Conservation (phyloP, 495 filamentous ascomycete species). For the Sabuloglossum arenarium region DNA sequence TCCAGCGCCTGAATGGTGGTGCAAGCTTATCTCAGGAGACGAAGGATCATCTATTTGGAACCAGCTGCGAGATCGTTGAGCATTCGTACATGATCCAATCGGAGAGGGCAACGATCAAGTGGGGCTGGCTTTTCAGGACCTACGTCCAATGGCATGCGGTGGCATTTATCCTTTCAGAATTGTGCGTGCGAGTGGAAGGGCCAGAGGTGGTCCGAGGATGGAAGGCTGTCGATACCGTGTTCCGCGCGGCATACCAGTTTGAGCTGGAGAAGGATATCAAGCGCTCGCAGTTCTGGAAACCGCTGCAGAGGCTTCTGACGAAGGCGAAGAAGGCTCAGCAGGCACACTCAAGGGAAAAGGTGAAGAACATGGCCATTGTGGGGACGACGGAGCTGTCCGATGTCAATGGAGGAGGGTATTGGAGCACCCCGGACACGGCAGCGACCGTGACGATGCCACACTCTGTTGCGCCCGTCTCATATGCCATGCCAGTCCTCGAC, state of each 20-base stretch:
- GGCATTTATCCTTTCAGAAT: constrained; percentile 54
- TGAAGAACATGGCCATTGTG: not conserved
- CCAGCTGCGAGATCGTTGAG: constrained; percentile 57
- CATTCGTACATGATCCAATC: constrained; percentile 41
- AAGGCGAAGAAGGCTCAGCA: constrained; percentile 24
- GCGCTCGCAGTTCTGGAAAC: constrained; percentile 50
- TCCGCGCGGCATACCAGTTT: constrained; percentile 26
- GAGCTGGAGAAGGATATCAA: constrained; percentile 26
- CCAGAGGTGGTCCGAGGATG: constrained; percentile 64
- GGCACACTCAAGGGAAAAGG: not conserved
- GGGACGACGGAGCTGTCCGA: not conserved
- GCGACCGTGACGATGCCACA: not conserved
- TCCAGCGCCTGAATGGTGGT: constrained; percentile 20
- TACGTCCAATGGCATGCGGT: constrained; percentile 73
- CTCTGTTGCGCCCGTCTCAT: not conserved
- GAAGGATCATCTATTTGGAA: constrained; percentile 54
- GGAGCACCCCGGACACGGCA: not conserved
- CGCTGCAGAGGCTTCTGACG: constrained; percentile 47
- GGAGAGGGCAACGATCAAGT: constrained; percentile 38
- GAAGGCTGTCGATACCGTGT: constrained; percentile 44
- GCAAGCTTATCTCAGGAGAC: constrained; percentile 28
- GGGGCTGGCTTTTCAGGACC: constrained; percentile 64
- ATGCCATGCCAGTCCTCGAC: not conserved
- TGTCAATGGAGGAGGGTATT: not conserved
- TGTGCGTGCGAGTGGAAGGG: constrained; percentile 47